Base-by-base conservation (phyloP, 805 yeast species). In the Ogataea pilisensis region DNA sequence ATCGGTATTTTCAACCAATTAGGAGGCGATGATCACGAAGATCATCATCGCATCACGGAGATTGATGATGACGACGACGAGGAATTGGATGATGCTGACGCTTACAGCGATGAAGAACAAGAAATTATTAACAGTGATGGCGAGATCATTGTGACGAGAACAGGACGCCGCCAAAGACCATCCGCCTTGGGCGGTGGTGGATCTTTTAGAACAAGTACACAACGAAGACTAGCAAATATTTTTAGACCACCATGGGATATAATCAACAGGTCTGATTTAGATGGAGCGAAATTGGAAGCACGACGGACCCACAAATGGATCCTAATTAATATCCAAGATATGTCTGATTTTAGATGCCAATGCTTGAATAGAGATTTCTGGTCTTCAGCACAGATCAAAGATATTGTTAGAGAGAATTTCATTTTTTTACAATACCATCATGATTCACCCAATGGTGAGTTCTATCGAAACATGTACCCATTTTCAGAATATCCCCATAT, bases 241-340 rank as follows among this genome's bases (percentile, higher is more conserved):
- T 93, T 91, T 63, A 72, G 91, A 46, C 98, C 99, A 0, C 99
- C 99, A 0, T 91, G 87, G 66, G 97, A 91, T 51, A 66, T 93
- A 26, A 88, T 93, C 55, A 71, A 80, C 17, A 78, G 74, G 49
- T 48, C 79, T 14, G 77, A 76, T 39, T 60, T 93, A n/a, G 93
- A 86, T 31, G 67, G 70, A 5, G 98, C 98, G 2, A 85, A 81
- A 50, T 48, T 54, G 2, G 69, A 72, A 45, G 97, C 95, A 2
- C 73, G 82, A 42, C 63, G 61, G 25, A 72, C 69, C 43, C 68
- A 76, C 39, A 86, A 82, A 62, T 90, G 97, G 96, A 73, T 93
- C 7, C 65, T 93, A 52, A 73, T 93, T 19, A 93, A 93, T 59
- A 78, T 93, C 37, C 99, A 93, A 61, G 95, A 91, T 54, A 68